Base-by-base conservation (phyloP, 176 grass and related monocot genomes). In the Aegilops bicornis region DNA sequence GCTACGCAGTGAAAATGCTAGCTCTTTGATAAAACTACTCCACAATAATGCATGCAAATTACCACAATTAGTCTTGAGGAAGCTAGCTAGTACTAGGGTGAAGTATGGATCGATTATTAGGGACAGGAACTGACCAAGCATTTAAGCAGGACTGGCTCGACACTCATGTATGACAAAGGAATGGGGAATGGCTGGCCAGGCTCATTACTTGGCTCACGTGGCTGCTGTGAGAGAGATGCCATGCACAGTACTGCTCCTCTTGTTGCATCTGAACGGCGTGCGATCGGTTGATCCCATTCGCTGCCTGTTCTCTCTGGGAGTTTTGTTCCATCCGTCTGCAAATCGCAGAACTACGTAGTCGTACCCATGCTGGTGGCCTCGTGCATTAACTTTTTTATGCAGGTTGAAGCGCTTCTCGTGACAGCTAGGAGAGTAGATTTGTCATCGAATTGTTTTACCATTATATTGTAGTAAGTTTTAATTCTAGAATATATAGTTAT, bases 121-220 rank as follows among this genome's bases (percentile, higher is more conserved):
- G 19, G 69, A 84, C 72, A 84, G 62, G 79, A 80, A 69, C 84
- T 86, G 84, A 35, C 56, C 47, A 81, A 69, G 82, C 85, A 91
- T 87, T 91, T 84, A 87, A 87, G 61, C 81, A 69, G 36, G 33
- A 78, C 65, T 82, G 73, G 8, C 39, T 73, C 52, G 32, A 58
- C 74, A 77, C 45, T 77, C 64, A 64, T 73, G 81, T 73, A 62
- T 83, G 84, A 40, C 79, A 79, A 63, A 64, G 73, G 73, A 39
- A 91, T 76, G 33, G 76, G 73, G 73, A 50, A 91, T 76, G 33
- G 76, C 59, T 50, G 72, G 70, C 69, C 29, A 52, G 48, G 29
- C 62, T 77, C 81, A 77, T 91, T 81, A 88, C 82, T 88, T 88
- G 69, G 17, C 47, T 91, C 89, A 91, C 85, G 69, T 69, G 76